A percentile compares a stretch with the other conserved stretches of the same genome.
Evolutionary conservation across 495 filamentous ascomycete genomes (phyloP).

Genomic region (Penicillium pulvis): DNA sequence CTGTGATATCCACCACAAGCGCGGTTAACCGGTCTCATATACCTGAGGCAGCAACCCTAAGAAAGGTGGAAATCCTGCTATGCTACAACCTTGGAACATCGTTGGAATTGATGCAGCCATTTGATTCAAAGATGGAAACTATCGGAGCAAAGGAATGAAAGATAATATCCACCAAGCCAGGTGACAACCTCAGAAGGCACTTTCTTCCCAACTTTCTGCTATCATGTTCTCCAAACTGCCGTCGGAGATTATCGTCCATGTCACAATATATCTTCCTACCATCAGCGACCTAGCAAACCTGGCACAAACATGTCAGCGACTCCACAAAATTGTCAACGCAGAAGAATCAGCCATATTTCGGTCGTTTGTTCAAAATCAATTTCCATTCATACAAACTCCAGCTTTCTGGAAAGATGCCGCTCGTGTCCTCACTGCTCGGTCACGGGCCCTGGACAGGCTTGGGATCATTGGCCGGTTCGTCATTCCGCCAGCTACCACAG

Average conservation of each 20-base stretch:
- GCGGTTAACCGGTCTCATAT: background rate
- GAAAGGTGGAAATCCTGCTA: background rate
- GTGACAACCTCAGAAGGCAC: background rate
- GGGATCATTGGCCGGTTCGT: constrained; percentile 59
- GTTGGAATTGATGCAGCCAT: background rate
- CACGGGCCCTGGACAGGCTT: constrained; percentile 60
- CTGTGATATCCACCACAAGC: background rate
- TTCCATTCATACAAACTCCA: constrained; percentile 46
- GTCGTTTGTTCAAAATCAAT: constrained; percentile 54
- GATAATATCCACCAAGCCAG: background rate
- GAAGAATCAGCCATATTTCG: constrained; percentile 59
- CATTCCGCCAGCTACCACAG: constrained; percentile 39
- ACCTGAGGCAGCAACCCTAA: background rate
- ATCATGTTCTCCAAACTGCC: constrained; percentile 56
- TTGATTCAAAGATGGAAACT: background rate
- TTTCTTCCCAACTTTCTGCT: background rate
- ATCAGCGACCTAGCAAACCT: constrained; percentile 51
- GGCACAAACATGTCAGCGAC: constrained; percentile 50
- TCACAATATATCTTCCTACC: constrained; percentile 55
- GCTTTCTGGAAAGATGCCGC: constrained; percentile 55
- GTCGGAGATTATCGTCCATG: constrained; percentile 60
- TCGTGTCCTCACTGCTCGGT: constrained; percentile 58
- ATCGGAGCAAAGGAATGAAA: background rate
- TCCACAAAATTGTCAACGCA: constrained; percentile 50
- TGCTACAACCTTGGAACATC: background rate